phyloP scores from a whole-genome alignment of 129 eudicot genomes.

The Glebionis coronaria region DNA sequence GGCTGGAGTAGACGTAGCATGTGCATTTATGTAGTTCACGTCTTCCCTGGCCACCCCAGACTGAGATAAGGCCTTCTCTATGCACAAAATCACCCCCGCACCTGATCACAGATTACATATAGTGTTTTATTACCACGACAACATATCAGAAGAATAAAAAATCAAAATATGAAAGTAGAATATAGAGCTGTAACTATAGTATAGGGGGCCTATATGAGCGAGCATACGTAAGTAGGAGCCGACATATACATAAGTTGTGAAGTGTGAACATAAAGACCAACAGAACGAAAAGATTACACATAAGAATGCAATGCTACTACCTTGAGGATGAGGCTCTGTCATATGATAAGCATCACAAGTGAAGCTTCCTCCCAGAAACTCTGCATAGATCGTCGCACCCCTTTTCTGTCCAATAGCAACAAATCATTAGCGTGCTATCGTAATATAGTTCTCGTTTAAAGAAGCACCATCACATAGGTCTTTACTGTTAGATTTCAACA shows the following conservation, averaged over 20 bases:
- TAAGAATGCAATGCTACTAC: conserved; percentile 33
- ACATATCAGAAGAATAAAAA: no score
- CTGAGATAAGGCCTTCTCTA: conserved; percentile 92
- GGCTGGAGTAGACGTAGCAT: conserved; percentile 95
- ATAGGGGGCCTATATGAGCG: no score
- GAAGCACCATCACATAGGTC: neutral
- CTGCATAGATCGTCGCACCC: conserved; percentile 87
- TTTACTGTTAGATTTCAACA: neutral
- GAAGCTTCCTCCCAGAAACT: conserved; percentile 97
- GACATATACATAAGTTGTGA: no score
- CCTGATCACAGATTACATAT: conserved; percentile 37
- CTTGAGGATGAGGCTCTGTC: conserved; percentile 98
- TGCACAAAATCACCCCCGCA: conserved; percentile 74
- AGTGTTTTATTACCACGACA: no score
- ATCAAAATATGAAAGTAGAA: no score
- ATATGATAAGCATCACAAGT: conserved; percentile 96
- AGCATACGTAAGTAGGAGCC: no score
- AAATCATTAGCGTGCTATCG: neutral
- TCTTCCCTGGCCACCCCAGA: conserved; percentile 90
- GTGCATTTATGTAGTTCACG: conserved; percentile 92
- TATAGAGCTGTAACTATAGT: no score
- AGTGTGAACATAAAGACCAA: no score
- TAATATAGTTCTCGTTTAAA: conserved; percentile 2
- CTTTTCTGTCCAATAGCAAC: conserved; percentile 50
- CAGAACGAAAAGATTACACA: neutral